Conservation (phyloP, 306 rosid genomes). For the Lupinus albus region DNA sequence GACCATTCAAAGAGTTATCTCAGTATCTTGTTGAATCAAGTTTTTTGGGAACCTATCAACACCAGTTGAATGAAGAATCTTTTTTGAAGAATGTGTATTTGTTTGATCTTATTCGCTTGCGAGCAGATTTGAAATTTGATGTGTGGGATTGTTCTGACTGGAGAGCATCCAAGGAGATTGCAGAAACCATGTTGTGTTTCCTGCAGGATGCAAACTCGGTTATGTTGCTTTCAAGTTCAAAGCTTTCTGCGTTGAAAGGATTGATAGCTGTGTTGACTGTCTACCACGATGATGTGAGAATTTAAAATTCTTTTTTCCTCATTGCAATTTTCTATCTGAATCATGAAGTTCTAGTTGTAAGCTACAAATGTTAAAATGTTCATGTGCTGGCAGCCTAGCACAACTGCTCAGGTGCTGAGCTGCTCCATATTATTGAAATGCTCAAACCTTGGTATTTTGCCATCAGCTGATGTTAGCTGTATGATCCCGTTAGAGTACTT, state of each 20-base stretch:
- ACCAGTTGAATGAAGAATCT: slow-evolving; percentile 57
- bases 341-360: slow-evolving; percentile 2
- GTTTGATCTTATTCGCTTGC: slow-evolving; percentile 65
- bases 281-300: slow-evolving; percentile 68
- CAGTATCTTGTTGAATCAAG: slow-evolving; percentile 63
- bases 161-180: slow-evolving; percentile 70
- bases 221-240: slow-evolving; percentile 70
- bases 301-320: slow-evolving; percentile 34
- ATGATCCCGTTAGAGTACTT: no score
- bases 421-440: not conserved
- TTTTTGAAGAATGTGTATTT: slow-evolving; percentile 57
- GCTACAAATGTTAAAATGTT: slow-evolving; percentile 24
- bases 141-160: slow-evolving; percentile 81
- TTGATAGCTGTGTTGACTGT: slow-evolving; percentile 65
- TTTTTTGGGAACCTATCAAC: slow-evolving; percentile 57
- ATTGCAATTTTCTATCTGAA: slow-evolving; percentile 21
- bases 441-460: not conserved
- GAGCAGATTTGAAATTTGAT: slow-evolving; percentile 74
- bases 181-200: slow-evolving; percentile 68
- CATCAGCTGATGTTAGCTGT: no score
- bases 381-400: slow-evolving; percentile 12
- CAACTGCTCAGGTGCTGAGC: slow-evolving; percentile 13
- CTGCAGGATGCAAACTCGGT: slow-evolving; percentile 70
- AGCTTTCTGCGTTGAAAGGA: slow-evolving; percentile 69
- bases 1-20: slow-evolving; percentile 82